Evolutionary conservation across 129 eudicot species (phyloP), one percentile per base, ranked within the genome.

Genomic region (Sambucus nigra): DNA sequence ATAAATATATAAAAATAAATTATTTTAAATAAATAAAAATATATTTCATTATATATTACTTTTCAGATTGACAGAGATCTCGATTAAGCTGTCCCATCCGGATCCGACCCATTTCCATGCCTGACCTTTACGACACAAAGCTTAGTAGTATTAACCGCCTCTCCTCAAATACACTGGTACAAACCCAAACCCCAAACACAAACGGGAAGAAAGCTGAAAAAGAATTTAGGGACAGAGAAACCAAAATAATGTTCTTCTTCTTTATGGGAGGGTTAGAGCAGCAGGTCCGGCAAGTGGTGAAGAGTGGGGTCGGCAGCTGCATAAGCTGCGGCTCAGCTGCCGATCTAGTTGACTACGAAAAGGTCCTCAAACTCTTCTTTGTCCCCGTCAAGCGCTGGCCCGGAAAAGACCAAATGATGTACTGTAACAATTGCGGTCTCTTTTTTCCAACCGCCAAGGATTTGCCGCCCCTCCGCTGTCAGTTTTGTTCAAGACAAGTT

Each of bases 341-440:
- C 51, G 97, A 89, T 68, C 83, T 89, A 5, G 93, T 89, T 5
- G 75, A 81, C 24, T 73, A 76, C 71, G 81, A 84, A 32, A 84
- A 71, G 29, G 86, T 82, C 13, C 69, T 87, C 17, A 87, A 76
- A 61, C 59, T 79, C 23, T 87, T 82, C 73, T 89, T 84, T 56
- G 79, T 89, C 11, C 97, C 97, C 2, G 86, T 81, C 3, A 75
- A 77, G 86, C 81, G 80, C 8, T 84, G 88, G 88, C 83, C 88
- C 2, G 88, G 77, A 1, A 89, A 84, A 59, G 65, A 78, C 18
- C 86, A 79, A 2, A 47, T 78, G 5, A 69, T 81, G 84, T 79
- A 80, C 59, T 89, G 97, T 44, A 25, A 62, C 45, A 61, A 66
- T 46, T 89, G 97, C 72, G 68, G 65, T n/a, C 56, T 84, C 25